Evolutionary conservation across 306 rosid genomes (phyloP), one percentile per base, ranked within the genome.

Genomic region (Castanopsis chinensis): DNA sequence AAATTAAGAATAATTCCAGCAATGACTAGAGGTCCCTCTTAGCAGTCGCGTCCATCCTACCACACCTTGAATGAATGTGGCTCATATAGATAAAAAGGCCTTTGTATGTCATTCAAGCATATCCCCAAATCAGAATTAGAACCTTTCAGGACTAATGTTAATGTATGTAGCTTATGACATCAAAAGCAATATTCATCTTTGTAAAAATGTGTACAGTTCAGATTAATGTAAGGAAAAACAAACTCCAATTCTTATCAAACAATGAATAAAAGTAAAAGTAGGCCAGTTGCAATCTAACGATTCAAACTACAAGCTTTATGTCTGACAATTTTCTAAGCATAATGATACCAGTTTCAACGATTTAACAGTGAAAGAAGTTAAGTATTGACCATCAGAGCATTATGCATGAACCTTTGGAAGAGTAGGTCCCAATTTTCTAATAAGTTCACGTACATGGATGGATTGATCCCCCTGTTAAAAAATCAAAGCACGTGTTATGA

Each of bases 391-490:
- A 80, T 73, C 85, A 85, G 83, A 81, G 87, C 82, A 76, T 58
- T 79, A 83, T 74, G 85, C 76, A 89, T 74, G 69, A 84, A 95
- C 97, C 99, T 95, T 87, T 57, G 92, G 83, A 87, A 94, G 87
- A 76, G 91, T 88, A 75, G 97, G 95, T 65, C 87, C 79, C 20
- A 95, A 87, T 78, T 86, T 83, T 82, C 85, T 84, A 73, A 92
- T 90, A 54, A 95, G 79, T 20, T 91, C 90, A 71, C 86, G 73
- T 56, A 92, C 97, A 79, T 84, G 98, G 67, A 74, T 89, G 71
- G 91, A 84, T 69, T 77, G 90, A 80, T 78, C 91, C 74, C 81
- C 90, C 96, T 91, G 88, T 54, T 82, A 81, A 49, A 78, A 76
- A 69, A 83, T 74, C 70, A 70, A 78, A 80, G 57, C 20, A 56